Conservation (phyloP, 192 early-diverging fungal species). For the Dissophora globulifera region DNA sequence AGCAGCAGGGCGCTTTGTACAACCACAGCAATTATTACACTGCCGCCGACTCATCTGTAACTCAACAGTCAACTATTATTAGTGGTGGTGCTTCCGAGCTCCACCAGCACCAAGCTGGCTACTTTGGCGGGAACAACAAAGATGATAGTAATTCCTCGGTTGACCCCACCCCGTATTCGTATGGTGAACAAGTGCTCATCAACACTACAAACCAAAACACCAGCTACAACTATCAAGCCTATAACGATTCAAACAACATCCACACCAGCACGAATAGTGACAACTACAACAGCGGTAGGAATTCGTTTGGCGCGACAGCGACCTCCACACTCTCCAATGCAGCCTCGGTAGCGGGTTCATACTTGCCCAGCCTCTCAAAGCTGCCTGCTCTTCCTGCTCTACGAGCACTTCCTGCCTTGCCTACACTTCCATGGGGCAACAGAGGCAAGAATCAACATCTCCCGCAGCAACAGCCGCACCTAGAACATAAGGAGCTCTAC, state of each 20-base stretch:
- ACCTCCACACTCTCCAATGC: slow-evolving; percentile 46
- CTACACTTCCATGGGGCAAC: slow-evolving; percentile 32
- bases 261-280: background rate
- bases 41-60: background rate
- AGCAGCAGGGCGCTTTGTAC: slow-evolving; percentile 22
- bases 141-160: background rate
- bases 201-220: slow-evolving; percentile 16
- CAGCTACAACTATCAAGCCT: slow-evolving; percentile 26
- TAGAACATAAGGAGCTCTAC: slow-evolving; percentile 4
- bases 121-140: background rate
- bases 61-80: slow-evolving; percentile 42
- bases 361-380: slow-evolving; percentile 47
- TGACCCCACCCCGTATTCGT: slow-evolving; percentile 20
- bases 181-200: slow-evolving; percentile 23
- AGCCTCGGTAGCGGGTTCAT: slow-evolving; percentile 40
- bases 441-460: slow-evolving; percentile 26
- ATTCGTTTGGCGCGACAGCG: slow-evolving; percentile 28
- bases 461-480: slow-evolving; percentile 25
- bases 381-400: slow-evolving; percentile 29
- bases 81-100: background rate
- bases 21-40: slow-evolving; percentile 20
- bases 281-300: background rate
- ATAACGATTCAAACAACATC: slow-evolving; percentile 6
- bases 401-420: slow-evolving; percentile 10
- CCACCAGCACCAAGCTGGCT: too few species aligned